phyloP scores from a whole-genome alignment of 306 rosid species.

The Citrullus colocynthis region DNA sequence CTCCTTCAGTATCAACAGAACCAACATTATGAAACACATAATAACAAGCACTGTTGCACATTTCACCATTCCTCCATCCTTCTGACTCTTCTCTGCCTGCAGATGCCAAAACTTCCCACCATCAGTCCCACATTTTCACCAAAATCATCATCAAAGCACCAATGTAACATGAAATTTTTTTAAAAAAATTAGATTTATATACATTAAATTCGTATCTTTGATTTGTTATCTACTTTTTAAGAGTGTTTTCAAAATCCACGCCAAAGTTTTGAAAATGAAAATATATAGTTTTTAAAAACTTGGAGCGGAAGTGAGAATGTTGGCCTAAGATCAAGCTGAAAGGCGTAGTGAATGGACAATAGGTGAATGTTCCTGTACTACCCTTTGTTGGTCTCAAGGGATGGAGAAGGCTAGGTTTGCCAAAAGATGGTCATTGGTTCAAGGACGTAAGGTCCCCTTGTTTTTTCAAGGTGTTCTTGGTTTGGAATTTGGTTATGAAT shows the following conservation, averaged over 20 bases:
- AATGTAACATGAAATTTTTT: not conserved
- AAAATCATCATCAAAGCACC: not conserved
- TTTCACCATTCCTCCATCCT: slow-evolving; percentile 63
- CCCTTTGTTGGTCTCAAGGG: too few relatives aligned
- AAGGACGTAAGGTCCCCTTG: too few relatives aligned
- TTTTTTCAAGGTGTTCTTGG: not conserved
- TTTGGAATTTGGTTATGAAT: not conserved
- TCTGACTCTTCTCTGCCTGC: slow-evolving; percentile 79
- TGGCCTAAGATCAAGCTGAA: too few relatives aligned
- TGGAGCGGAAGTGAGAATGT: too few relatives aligned
- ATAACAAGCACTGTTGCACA: slow-evolving; percentile 67
- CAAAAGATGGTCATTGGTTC: too few relatives aligned
- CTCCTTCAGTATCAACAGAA: slow-evolving; percentile 54
- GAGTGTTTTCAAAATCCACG: not conserved
- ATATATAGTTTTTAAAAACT: too few relatives aligned
- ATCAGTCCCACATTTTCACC: not conserved
- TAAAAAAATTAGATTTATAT: not conserved
- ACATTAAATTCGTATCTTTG: not conserved
- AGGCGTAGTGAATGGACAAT: too few relatives aligned
- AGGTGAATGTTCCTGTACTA: too few relatives aligned
- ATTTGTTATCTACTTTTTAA: not conserved
- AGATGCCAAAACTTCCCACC: not conserved
- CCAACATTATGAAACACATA: slow-evolving; percentile 66
- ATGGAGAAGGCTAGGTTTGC: too few relatives aligned
- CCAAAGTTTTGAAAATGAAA: not conserved